Evolutionary conservation across 345 rosid species (phyloP).

Genomic region (Aethionema arabicum): DNA sequence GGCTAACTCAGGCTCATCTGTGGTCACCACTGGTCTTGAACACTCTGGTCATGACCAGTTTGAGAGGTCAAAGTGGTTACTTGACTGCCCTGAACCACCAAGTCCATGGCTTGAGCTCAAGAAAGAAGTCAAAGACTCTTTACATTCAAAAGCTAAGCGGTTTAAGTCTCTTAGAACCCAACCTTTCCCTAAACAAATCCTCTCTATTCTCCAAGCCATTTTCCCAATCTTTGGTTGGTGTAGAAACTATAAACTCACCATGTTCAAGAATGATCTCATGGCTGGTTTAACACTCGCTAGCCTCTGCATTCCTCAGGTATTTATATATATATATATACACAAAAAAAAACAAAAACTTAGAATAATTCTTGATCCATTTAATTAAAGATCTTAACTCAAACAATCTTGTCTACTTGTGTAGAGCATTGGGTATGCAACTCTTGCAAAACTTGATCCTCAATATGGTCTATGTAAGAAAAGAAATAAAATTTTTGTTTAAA

Average conservation of each 20-base stretch:
- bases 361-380: neutral
- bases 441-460: constrained; percentile 93
- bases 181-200: constrained; percentile 33
- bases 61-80: constrained; percentile 65
- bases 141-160: constrained; percentile 37
- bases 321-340: neutral
- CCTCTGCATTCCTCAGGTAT: constrained; percentile 95
- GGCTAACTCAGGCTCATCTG: constrained; percentile 43
- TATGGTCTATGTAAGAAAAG: constrained; percentile 79
- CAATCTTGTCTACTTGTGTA: constrained; percentile 24
- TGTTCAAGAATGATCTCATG: constrained; percentile 74
- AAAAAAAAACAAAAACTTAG: too few relatives aligned
- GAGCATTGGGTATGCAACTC: constrained; percentile 93
- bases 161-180: constrained; percentile 41
- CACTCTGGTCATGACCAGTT: constrained; percentile 29
- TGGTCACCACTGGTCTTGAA: constrained; percentile 15
- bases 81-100: constrained; percentile 70
- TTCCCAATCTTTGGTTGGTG: constrained; percentile 81
- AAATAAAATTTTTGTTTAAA: too few relatives aligned
- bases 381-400: constrained; percentile 6
- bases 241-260: constrained; percentile 46
- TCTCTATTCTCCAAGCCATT: constrained; percentile 39
- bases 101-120: constrained; percentile 51
- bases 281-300: constrained; percentile 95
- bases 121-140: constrained; percentile 39